A percentile compares a stretch with the other conserved stretches of the same genome.
These are phyloP conservation scores for Cinnamomum chago DNA, from an alignment of 164 flowering plant genomes.

Conservation along the genomic window DNA sequence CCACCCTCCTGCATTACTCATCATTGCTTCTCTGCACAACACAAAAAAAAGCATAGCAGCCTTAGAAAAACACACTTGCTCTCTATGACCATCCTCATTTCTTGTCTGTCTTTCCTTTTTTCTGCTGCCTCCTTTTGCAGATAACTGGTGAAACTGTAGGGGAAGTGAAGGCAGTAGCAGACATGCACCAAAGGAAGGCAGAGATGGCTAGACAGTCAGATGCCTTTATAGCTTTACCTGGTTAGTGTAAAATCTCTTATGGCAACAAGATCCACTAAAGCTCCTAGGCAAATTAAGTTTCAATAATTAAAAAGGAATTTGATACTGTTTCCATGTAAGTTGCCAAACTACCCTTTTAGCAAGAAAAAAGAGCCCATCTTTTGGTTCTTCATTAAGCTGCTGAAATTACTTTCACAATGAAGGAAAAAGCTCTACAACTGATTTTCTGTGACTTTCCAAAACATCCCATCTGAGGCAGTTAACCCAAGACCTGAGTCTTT, in stretches of 20 bases:
- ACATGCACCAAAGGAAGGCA: constrained; percentile 99
- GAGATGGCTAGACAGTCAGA: constrained; percentile 98
- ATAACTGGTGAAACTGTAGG: constrained; percentile 97
- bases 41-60: constrained; percentile 17
- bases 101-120: not conserved
- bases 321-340: not conserved
- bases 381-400: too few relatives aligned
- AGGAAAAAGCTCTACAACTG: too few relatives aligned
- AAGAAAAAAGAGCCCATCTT: not conserved
- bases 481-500: not conserved
- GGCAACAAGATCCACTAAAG: not conserved
- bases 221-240: constrained; percentile 99
- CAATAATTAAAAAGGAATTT: not conserved
- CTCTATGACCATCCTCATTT: constrained; percentile 4
- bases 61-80: constrained; percentile 1
- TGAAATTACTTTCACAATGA: not conserved
- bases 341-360: not conserved
- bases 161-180: constrained; percentile 98
- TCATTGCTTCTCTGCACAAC: constrained; percentile 51
- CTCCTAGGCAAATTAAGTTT: not conserved
- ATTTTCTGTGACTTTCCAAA: too few relatives aligned
- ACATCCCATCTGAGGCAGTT: not conserved
- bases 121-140: constrained; percentile 42
- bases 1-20: not conserved
- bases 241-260: constrained; percentile 37